These are phyloP conservation scores for Sporisorium reilianum DNA, from an alignment of 1,284 basidiomycete species.

Conservation along the genomic window DNA sequence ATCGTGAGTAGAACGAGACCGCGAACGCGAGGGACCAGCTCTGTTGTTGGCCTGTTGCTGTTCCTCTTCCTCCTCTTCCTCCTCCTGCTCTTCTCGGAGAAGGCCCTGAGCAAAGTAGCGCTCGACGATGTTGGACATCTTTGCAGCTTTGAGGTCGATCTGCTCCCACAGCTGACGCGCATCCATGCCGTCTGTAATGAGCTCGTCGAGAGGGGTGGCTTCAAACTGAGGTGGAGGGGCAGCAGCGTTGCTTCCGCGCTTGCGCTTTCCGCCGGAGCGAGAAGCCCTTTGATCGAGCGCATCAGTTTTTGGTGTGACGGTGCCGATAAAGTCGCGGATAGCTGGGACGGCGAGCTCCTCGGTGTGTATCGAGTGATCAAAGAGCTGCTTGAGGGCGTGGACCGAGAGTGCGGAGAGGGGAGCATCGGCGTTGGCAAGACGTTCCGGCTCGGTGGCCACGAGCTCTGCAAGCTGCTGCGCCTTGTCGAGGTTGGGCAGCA, in stretches of 20 bases:
- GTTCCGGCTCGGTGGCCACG: conserved; percentile 42
- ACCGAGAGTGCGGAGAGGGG: conserved; percentile 30
- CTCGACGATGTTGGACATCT: conserved; percentile 53
- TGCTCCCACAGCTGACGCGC: conserved; percentile 90
- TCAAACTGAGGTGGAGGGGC: conserved; percentile 71
- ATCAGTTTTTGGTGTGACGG: conserved; percentile 73
- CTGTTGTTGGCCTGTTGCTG: conserved; percentile 30
- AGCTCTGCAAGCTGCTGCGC: conserved; percentile 44
- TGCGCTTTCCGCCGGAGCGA: conserved; percentile 48
- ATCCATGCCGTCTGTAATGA: conserved; percentile 86
- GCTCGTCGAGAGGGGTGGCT: conserved; percentile 80
- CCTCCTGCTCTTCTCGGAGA: conserved; percentile 44
- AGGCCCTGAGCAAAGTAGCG: conserved; percentile 67
- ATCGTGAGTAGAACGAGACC: conserved; percentile 5
- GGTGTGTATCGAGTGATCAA: conserved; percentile 69
- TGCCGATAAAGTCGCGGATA: conserved; percentile 78
- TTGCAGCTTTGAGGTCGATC: conserved; percentile 59
- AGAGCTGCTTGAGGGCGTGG: conserved; percentile 44
- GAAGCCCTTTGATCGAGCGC: conserved; percentile 27
- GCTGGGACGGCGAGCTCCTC: conserved; percentile 78
- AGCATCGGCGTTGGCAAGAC: conserved; percentile 34
- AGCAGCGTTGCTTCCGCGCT: conserved; percentile 52
- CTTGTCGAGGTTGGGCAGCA: conserved; percentile 27
- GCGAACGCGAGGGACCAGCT: conserved; percentile 22
- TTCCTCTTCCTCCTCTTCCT: conserved; percentile 61